Conservation (phyloP, 345 rosid species). For the Acer saccharum region DNA sequence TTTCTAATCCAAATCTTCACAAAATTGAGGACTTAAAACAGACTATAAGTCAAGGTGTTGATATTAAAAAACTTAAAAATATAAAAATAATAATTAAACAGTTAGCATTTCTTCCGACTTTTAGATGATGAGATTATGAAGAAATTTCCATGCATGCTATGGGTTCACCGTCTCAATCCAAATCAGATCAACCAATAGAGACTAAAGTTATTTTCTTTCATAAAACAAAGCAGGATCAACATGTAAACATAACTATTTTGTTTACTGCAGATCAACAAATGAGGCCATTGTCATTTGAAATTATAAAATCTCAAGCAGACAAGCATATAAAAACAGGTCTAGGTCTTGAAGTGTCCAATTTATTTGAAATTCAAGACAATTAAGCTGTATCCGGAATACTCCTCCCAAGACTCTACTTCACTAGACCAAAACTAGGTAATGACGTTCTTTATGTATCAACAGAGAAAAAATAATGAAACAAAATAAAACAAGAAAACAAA, state of each 20-base stretch:
- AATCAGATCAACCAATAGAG: background rate
- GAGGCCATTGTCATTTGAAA: too few relatives aligned
- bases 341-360: background rate
- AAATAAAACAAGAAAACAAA: too few relatives aligned
- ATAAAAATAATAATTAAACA: background rate
- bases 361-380: background rate
- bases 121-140: background rate
- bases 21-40: background rate
- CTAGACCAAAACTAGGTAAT: background rate
- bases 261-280: background rate
- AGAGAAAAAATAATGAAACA: background rate
- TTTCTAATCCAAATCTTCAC: background rate
- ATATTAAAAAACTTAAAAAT: background rate
- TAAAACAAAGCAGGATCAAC: background rate
- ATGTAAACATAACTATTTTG: background rate
- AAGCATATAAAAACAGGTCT: background rate
- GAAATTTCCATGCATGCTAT: background rate
- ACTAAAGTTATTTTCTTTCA: background rate
- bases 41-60: background rate
- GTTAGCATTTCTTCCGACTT: background rate
- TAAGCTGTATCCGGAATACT: background rate
- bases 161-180: background rate
- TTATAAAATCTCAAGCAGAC: background rate
- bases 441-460: background rate
- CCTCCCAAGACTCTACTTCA: background rate